Base-by-base conservation (phyloP, 2,329 filamentous ascomycete genomes). In the Alternaria burnsii region DNA sequence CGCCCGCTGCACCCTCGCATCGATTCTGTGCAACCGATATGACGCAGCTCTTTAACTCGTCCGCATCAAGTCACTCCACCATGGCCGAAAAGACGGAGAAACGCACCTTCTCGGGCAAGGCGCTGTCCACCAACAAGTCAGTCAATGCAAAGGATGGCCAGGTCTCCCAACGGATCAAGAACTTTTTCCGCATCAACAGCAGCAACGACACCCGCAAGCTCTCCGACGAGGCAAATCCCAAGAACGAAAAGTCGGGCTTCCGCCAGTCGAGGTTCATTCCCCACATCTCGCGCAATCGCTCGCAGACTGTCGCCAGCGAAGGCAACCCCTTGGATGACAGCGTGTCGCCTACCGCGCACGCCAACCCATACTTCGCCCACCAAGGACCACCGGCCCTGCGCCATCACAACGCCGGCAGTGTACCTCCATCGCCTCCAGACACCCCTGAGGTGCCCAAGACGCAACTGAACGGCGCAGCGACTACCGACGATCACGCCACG, bases 361-460 rank as follows among this genome's bases (percentile, higher is more conserved):
- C 93, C 66, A 99, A 99, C 78, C 95, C 95, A 18, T 99, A 99
- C 81, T 99, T 98, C 79, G 91, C 89, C 68, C 95, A 98, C 78
- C 95, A 99, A 81, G 95, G 95, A 58, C 93, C 93, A 71, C 95
- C 95, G 4, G 92, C 92, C 66, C 84, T 98, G 71, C 90, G 94
- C 76, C 95, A 99, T 82, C 93, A 96, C 82, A 97, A 98, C 79
- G 93, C 95, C 70, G 92, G 90, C 74, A 97, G 93, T 66, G 91
- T 97, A 36, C 94, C 95, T 14, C 93, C 93, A 12, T 97, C 94
- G 63, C 94, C 95, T 30, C 93, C 94, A 44, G 93, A 97, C 77
- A 97, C 93, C 1, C 94, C 94, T 20, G 88, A 88, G 63, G 83
- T 94, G 68, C 73, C 78, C 36, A 78, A 73, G 36, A 78, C 71